phyloP scores from a whole-genome alignment of 2,329 filamentous ascomycete species.

The Penicillium sclerotiorum region DNA sequence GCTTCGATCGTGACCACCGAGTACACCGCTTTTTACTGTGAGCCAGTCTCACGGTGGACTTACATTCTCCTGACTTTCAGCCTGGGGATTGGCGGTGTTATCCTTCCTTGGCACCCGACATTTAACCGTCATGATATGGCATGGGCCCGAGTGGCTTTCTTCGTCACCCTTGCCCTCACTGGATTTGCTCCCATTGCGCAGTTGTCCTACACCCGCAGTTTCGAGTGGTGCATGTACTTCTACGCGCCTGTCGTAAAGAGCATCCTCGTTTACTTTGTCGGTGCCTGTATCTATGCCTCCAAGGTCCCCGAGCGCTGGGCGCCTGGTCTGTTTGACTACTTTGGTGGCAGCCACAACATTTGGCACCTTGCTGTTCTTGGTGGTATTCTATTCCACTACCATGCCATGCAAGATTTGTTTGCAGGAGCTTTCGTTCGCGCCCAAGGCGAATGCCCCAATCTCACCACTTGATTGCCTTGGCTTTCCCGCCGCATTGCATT shows the following conservation, averaged over 20 bases:
- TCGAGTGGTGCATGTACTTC: conserved; percentile 82
- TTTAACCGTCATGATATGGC: conserved; percentile 94
- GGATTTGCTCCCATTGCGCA: conserved; percentile 89
- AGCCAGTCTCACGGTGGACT: conserved; percentile 79
- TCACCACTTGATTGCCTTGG: conserved; percentile 24
- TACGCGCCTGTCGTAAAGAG: conserved; percentile 87
- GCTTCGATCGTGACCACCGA: conserved; percentile 98
- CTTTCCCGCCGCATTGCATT: conserved; percentile 4
- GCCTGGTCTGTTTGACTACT: conserved; percentile 91
- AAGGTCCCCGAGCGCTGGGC: conserved; percentile 92
- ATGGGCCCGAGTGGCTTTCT: conserved; percentile 90
- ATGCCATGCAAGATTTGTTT: conserved; percentile 95
- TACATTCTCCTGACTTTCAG: conserved; percentile 83
- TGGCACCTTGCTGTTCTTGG: conserved; percentile 95
- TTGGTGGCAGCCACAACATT: conserved; percentile 93
- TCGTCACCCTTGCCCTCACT: conserved; percentile 80
- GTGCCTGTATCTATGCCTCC: conserved; percentile 85
- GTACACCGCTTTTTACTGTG: conserved; percentile 98
- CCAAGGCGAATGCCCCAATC: conserved; percentile 48
- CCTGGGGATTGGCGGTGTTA: conserved; percentile 82
- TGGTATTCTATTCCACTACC: conserved; percentile 96
- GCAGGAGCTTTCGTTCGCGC: conserved; percentile 72
- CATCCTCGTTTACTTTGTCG: conserved; percentile 79
- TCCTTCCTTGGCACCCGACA: conserved; percentile 91
- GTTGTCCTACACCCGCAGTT: conserved; percentile 74